Percentiles rank a stretch among this genome's conserved stretches.
These are phyloP conservation scores for Arabis hirsuta DNA, from an alignment of 345 rosid species.

Conservation along the genomic window DNA sequence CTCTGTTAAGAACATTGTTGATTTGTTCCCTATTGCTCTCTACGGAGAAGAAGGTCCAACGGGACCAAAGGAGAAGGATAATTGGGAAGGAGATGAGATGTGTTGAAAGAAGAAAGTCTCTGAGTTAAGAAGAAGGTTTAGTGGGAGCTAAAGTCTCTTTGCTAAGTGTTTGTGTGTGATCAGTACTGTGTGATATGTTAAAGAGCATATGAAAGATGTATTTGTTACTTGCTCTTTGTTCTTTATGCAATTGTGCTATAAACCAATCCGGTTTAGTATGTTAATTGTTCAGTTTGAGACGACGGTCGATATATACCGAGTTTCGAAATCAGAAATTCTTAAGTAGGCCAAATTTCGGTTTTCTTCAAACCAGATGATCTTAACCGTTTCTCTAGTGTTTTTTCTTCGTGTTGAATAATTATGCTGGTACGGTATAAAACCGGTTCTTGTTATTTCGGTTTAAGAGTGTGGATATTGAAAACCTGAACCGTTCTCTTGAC, in stretches of 20 bases:
- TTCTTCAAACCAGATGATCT: not conserved
- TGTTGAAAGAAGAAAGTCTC: slow-evolving; percentile 31
- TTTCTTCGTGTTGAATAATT: not conserved
- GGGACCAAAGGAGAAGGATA: slow-evolving; percentile 91
- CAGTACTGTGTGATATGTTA: too few relatives aligned
- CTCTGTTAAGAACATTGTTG: slow-evolving; percentile 74
- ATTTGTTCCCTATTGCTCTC: slow-evolving; percentile 84
- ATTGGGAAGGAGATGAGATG: slow-evolving; percentile 88
- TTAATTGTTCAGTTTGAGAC: not conserved
- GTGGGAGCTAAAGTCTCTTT: slow-evolving; percentile 11
- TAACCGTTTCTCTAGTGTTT: not conserved
- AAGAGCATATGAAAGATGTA: too few relatives aligned
- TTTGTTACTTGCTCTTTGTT: too few relatives aligned
- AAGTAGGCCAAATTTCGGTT: too few relatives aligned
- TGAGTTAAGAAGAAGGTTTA: not conserved
- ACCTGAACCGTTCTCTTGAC: slow-evolving; percentile 12
- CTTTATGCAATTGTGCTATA: not conserved
- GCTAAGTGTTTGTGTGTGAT: too few relatives aligned
- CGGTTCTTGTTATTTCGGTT: slow-evolving; percentile 22
- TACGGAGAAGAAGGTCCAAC: slow-evolving; percentile 98
- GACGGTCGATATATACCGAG: not conserved
- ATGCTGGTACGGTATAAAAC: slow-evolving; percentile 11
- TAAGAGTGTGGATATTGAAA: not conserved
- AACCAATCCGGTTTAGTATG: slow-evolving; percentile 16
- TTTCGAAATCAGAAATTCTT: too few relatives aligned